Evolutionary conservation across 192 early-diverging fungal species (phyloP).

Genomic region (Coemansia sp.): DNA sequence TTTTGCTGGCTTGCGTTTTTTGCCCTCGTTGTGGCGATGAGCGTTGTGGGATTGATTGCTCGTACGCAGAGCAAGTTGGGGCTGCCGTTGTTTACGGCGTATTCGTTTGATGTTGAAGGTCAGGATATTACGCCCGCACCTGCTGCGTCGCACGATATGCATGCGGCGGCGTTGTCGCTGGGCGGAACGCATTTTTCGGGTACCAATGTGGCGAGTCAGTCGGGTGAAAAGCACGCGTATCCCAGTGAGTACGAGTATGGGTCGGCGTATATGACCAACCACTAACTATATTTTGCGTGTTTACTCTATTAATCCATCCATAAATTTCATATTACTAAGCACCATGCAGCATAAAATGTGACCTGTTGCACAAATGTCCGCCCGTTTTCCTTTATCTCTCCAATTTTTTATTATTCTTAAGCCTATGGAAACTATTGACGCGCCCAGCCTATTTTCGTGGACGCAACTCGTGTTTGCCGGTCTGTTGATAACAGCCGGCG

Average conservation of each 20-base stretch:
- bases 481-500: background rate
- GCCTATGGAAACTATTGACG: background rate
- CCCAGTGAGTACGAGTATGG: background rate
- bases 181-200: conserved; percentile 8
- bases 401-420: background rate
- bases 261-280: background rate
- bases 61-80: conserved; percentile 25
- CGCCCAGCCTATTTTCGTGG: background rate
- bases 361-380: too few species aligned
- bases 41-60: conserved; percentile 23
- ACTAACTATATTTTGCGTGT: too few species aligned
- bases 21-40: conserved; percentile 6
- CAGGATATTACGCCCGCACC: conserved; percentile 16
- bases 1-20: conserved; percentile 34
- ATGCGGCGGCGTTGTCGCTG: conserved; percentile 14
- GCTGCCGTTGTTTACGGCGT: conserved; percentile 20
- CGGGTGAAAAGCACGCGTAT: background rate
- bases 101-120: conserved; percentile 42
- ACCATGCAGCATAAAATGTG: too few species aligned
- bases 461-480: background rate
- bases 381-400: background rate
- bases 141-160: conserved; percentile 18
- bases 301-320: too few species aligned
- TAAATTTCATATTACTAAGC: too few species aligned
- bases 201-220: background rate